Conservation (phyloP, 2,329 filamentous ascomycete genomes). For the Aulographum hederae region DNA sequence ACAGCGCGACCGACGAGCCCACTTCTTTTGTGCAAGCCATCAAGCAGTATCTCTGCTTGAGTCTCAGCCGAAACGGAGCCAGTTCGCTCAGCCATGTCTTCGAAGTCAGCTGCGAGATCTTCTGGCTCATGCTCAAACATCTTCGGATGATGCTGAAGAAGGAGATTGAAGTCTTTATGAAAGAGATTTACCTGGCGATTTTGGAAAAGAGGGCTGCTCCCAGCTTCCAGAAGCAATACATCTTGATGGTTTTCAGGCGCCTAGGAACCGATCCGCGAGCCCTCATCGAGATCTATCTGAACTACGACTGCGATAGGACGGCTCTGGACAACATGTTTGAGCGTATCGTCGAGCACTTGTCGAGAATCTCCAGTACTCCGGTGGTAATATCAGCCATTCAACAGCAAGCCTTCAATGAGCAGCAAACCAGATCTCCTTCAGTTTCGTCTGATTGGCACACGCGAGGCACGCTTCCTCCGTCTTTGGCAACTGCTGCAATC, state of each 20-base stretch:
- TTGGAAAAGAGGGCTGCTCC: constrained; percentile 77
- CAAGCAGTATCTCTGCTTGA: constrained; percentile 92
- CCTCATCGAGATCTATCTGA: constrained; percentile 87
- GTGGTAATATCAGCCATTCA: constrained; percentile 50
- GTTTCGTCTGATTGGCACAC: constrained; percentile 65
- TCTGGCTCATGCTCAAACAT: constrained; percentile 91
- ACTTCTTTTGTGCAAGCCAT: constrained; percentile 87
- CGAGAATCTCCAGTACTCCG: constrained; percentile 65
- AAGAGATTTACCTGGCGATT: constrained; percentile 89
- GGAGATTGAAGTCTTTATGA: constrained; percentile 94
- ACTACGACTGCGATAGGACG: constrained; percentile 92
- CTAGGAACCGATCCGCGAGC: constrained; percentile 74
- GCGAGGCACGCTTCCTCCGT: constrained; percentile 68
- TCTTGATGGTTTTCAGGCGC: constrained; percentile 69
- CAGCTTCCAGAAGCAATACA: constrained; percentile 78
- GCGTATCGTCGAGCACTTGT: constrained; percentile 79
- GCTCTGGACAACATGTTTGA: constrained; percentile 95
- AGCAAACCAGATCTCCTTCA: constrained; percentile 41
- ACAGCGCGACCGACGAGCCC: constrained; percentile 71
- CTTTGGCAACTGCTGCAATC: constrained; percentile 58
- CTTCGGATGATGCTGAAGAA: constrained; percentile 94
- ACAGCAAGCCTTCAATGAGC: constrained; percentile 76
- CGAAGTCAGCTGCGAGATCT: constrained; percentile 90
- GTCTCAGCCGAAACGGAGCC: constrained; percentile 84
- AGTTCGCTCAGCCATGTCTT: constrained; percentile 86